These are phyloP conservation scores for Podaxis rugospora DNA, from an alignment of 768 basidiomycete species.

Conservation along the genomic window DNA sequence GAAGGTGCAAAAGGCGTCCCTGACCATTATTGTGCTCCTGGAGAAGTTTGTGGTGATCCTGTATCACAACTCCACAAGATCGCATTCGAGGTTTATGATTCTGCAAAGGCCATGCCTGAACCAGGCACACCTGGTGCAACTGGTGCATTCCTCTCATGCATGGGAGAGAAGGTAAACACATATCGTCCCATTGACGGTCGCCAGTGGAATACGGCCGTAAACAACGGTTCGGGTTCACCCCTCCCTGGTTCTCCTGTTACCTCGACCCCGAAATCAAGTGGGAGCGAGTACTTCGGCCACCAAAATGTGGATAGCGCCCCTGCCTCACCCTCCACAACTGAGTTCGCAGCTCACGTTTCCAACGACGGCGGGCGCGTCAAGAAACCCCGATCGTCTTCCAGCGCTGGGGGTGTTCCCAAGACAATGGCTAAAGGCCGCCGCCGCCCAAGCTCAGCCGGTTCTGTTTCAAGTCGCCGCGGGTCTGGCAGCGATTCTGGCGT, in stretches of 20 bases:
- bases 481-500: slow-evolving; percentile 63
- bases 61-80: slow-evolving; percentile 96
- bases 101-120: slow-evolving; percentile 62
- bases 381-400: slow-evolving; percentile 78
- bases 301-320: slow-evolving; percentile 59
- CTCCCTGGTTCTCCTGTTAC: slow-evolving; percentile 69
- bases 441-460: slow-evolving; percentile 74
- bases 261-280: slow-evolving; percentile 50
- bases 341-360: slow-evolving; percentile 48
- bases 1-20: slow-evolving; percentile 84
- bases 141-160: slow-evolving; percentile 84
- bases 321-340: slow-evolving; percentile 59
- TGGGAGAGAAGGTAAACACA: slow-evolving; percentile 92
- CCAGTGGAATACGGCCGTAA: slow-evolving; percentile 58
- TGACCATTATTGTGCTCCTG: slow-evolving; percentile 76
- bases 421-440: slow-evolving; percentile 55
- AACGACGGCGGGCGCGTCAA: slow-evolving; percentile 85
- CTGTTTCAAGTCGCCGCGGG: slow-evolving; percentile 64
- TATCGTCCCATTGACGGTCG: slow-evolving; percentile 82
- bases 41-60: slow-evolving; percentile 89
- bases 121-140: slow-evolving; percentile 73
- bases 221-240: slow-evolving; percentile 47
- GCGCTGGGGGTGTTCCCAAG: slow-evolving; percentile 56
- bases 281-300: slow-evolving; percentile 64
- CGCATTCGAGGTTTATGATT: slow-evolving; percentile 86